Conservation (phyloP, 495 filamentous ascomycete genomes). For the Aspergillus haitiensis region DNA sequence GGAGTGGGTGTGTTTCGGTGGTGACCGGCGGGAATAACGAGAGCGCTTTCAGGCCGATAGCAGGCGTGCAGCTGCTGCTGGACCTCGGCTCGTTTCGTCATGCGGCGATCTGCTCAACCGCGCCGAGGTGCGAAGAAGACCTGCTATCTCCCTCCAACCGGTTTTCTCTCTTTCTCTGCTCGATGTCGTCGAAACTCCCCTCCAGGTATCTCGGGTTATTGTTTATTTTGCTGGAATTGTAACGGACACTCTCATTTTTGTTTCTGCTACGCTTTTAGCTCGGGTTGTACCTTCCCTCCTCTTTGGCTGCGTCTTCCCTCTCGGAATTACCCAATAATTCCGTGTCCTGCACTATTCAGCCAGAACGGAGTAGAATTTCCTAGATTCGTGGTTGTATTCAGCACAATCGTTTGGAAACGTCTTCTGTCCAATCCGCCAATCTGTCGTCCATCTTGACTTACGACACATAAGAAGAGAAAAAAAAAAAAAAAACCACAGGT, state of each 20-base stretch:
- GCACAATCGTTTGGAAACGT: not conserved
- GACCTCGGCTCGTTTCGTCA: constrained; percentile 44
- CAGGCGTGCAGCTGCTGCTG: constrained; percentile 13
- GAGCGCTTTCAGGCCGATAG: constrained; percentile 12
- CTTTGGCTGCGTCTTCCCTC: constrained; percentile 9
- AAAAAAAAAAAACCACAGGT: not conserved
- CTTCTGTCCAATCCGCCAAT: not conserved
- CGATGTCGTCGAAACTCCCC: not conserved
- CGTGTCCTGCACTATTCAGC: constrained; percentile 15
- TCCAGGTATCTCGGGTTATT: not conserved
- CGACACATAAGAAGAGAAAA: too few species aligned
- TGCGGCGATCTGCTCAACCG: constrained; percentile 21
- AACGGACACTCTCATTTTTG: constrained; percentile 1
- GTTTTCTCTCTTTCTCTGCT: constrained; percentile 14
- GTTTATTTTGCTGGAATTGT: not conserved
- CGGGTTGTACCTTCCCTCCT: constrained; percentile 11
- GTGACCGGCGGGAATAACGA: constrained; percentile 21
- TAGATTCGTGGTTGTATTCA: not conserved
- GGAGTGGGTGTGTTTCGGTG: constrained; percentile 14
- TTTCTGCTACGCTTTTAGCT: not conserved
- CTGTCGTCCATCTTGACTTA: not conserved
- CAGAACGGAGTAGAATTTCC: constrained; percentile 7
- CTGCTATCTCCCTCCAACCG: constrained; percentile 15
- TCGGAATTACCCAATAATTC: constrained; percentile 13
- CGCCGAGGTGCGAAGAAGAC: constrained; percentile 36